phyloP scores from a whole-genome alignment of 2,329 filamentous ascomycete species.

The Rutstroemia sp. region DNA sequence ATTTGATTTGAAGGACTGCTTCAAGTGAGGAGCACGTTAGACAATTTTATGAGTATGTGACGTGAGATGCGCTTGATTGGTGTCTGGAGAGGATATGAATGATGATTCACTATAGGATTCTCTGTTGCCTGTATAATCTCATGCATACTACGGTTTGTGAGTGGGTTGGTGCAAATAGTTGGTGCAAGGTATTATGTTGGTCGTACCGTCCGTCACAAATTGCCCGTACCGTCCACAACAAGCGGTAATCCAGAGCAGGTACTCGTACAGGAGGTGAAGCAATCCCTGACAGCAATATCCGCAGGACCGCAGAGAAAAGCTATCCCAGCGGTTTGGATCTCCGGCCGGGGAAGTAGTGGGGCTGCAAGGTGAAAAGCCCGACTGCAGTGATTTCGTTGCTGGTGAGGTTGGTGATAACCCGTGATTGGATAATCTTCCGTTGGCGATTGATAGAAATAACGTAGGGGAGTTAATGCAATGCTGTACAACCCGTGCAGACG shows the following conservation, averaged over 20 bases:
- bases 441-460: slow-evolving; percentile 6
- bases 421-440: slow-evolving; percentile 1
- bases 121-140: slow-evolving; percentile 4
- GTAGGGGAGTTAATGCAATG: not conserved
- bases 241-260: not conserved
- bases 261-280: not conserved
- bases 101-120: not conserved
- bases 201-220: slow-evolving; percentile 6
- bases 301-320: slow-evolving; percentile 1
- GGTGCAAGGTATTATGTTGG: slow-evolving; percentile 8
- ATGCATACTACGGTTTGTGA: slow-evolving; percentile 2
- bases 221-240: slow-evolving; percentile 2
- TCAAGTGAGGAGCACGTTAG: slow-evolving; percentile 6
- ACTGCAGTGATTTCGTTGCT: slow-evolving; percentile 3
- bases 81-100: not conserved
- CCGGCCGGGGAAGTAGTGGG: slow-evolving; percentile 9
- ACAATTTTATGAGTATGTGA: slow-evolving; percentile 8
- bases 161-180: slow-evolving; percentile 3
- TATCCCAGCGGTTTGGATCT: slow-evolving; percentile 7
- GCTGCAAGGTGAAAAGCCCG: slow-evolving; percentile 6
- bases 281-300: not conserved
- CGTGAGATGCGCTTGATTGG: slow-evolving; percentile 9
- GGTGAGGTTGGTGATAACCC: not conserved
- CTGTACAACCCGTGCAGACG: slow-evolving; percentile 6
- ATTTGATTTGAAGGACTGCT: slow-evolving; percentile 3